Percentiles rank a stretch among this genome's conserved stretches.
Evolutionary conservation across 345 rosid species (phyloP).

Genomic region (Boechera retrofracta): DNA sequence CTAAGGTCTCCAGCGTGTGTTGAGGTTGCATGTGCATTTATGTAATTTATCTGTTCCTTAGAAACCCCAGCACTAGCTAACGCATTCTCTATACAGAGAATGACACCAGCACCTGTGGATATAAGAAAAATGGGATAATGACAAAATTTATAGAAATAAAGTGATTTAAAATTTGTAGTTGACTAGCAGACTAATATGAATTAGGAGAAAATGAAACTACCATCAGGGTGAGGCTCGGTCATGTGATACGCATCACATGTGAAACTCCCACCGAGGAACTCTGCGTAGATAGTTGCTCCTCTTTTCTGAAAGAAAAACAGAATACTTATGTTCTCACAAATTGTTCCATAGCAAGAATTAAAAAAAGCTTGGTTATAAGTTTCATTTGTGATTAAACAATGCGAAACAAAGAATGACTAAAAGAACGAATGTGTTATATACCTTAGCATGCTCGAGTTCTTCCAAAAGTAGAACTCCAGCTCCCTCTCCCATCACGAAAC

Average conservation of each 20-base stretch:
- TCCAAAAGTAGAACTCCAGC: conserved; percentile 95
- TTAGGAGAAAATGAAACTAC: conserved; percentile 44
- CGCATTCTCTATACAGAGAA: conserved; percentile 89
- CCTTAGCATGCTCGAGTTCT: conserved; percentile 98
- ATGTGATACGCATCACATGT: conserved; percentile 96
- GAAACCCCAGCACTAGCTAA: conserved; percentile 73
- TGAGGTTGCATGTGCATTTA: conserved; percentile 97
- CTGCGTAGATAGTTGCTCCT: conserved; percentile 91
- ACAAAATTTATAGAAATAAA: background rate
- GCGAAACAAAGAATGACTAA: background rate
- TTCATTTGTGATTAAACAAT: background rate
- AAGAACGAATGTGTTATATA: conserved; percentile 38
- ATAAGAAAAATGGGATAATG: background rate
- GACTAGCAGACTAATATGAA: background rate
- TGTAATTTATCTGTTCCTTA: conserved; percentile 74
- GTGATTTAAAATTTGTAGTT: background rate
- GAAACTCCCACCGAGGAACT: conserved; percentile 94
- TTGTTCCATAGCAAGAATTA: background rate
- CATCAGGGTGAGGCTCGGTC: conserved; percentile 96
- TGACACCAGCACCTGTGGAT: conserved; percentile 70
- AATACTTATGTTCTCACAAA: conserved; percentile 18
- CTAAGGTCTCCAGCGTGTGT: conserved; percentile 87
- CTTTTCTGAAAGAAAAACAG: conserved; percentile 59
- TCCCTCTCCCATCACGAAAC: conserved; percentile 99
- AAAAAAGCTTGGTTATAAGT: conserved; percentile 14